Conservation (phyloP, 2,329 filamentous ascomycete genomes). For the Xylaria sp. region DNA sequence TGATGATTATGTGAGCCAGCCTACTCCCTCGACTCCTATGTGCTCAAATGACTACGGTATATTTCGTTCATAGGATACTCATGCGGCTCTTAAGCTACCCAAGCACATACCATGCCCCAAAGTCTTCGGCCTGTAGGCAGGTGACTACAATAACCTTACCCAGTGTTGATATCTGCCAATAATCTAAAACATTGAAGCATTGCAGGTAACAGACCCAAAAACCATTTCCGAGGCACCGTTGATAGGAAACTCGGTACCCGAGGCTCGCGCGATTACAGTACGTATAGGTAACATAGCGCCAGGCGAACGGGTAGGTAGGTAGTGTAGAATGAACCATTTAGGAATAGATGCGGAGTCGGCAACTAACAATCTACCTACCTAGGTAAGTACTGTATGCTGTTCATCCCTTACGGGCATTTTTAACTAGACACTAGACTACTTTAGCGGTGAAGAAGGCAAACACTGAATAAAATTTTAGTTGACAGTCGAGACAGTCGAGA, state of each 20-base stretch:
- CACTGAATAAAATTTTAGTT: conserved; percentile 9
- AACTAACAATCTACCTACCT: neutral
- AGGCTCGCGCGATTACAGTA: neutral
- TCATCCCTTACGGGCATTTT: neutral
- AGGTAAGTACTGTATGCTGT: neutral
- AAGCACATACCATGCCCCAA: neutral
- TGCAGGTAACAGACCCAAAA: neutral
- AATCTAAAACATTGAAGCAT: neutral
- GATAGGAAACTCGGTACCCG: neutral
- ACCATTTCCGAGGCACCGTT: neutral
- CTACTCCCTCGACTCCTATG: neutral
- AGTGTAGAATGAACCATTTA: neutral
- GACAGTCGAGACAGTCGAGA: conserved; percentile 1
- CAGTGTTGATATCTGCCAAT: neutral
- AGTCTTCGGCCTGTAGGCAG: neutral
- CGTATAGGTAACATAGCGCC: too few relatives aligned
- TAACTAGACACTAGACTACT: too few relatives aligned
- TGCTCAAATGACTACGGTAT: neutral
- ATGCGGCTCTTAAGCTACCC: neutral
- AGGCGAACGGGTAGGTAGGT: too few relatives aligned
- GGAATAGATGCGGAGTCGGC: neutral
- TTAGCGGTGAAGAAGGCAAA: conserved; percentile 19
- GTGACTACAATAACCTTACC: neutral
- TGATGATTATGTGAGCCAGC: neutral
- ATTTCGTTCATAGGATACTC: neutral